These are phyloP conservation scores for Penicillium macrosclerotiorum DNA, from an alignment of 495 filamentous ascomycete species.

Conservation along the genomic window DNA sequence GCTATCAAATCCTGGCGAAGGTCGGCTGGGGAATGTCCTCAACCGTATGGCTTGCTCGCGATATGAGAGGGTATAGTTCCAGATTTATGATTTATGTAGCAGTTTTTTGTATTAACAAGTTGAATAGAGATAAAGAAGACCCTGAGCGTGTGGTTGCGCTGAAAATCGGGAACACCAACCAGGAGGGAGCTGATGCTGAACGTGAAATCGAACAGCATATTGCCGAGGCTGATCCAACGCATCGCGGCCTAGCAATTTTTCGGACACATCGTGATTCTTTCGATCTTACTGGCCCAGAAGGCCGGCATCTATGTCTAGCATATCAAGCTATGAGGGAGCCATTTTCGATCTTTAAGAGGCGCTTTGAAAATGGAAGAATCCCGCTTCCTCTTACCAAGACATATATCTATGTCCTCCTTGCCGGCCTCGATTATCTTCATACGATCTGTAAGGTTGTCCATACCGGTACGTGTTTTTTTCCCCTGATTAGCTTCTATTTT, in stretches of 20 bases:
- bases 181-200: conserved; percentile 33
- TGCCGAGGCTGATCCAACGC: conserved; percentile 28
- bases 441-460: conserved; percentile 38
- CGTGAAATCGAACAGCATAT: conserved; percentile 37
- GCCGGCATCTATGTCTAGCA: conserved; percentile 35
- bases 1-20: conserved; percentile 41
- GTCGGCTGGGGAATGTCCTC: conserved; percentile 43
- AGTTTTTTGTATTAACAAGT: conserved; percentile 26
- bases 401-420: conserved; percentile 39
- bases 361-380: conserved; percentile 27
- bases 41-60: conserved; percentile 43
- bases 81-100: conserved; percentile 17
- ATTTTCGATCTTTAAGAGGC: conserved; percentile 34
- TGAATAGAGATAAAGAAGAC: conserved; percentile 29
- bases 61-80: conserved; percentile 30
- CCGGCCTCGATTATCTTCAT: conserved; percentile 47
- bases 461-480: conserved; percentile 27
- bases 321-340: conserved; percentile 41
- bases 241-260: conserved; percentile 29
- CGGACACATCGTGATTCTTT: conserved; percentile 29
- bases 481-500: conserved; percentile 21
- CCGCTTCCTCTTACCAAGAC: conserved; percentile 35
- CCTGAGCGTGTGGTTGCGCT: conserved; percentile 39
- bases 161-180: conserved; percentile 38
- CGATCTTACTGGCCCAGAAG: conserved; percentile 25